Evolutionary conservation across 2,329 filamentous ascomycete species (phyloP).

Genomic region (Fusarium buharicum): DNA sequence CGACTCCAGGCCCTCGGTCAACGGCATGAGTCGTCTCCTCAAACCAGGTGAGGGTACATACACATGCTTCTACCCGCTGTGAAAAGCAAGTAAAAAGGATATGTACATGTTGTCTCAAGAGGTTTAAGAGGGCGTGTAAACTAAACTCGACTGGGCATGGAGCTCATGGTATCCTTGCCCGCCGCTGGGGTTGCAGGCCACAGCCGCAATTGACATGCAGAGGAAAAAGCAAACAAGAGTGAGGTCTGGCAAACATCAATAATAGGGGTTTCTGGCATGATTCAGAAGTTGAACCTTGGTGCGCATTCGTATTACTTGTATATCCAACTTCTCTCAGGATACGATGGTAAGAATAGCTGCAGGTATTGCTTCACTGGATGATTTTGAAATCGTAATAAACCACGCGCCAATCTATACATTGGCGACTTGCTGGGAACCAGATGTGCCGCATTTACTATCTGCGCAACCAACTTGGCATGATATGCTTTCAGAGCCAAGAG

Average conservation of each 20-base stretch:
- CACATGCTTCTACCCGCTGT: conserved; percentile 26
- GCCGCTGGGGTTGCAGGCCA: conserved; percentile 33
- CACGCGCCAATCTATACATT: too few relatives aligned
- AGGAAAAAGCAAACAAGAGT: conserved; percentile 17
- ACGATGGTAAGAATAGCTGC: too few relatives aligned
- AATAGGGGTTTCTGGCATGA: conserved; percentile 14
- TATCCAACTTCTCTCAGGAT: too few relatives aligned
- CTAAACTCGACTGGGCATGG: neutral
- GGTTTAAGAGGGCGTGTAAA: neutral
- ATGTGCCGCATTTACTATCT: neutral
- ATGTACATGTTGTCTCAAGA: neutral
- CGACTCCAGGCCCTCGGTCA: conserved; percentile 33
- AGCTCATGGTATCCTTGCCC: conserved; percentile 34
- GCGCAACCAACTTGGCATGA: conserved; percentile 19
- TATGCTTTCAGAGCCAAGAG: neutral
- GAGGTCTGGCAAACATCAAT: neutral
- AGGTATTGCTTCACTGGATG: too few relatives aligned
- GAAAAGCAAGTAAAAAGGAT: conserved; percentile 20
- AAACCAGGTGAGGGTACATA: conserved; percentile 13
- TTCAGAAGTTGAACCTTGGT: neutral
- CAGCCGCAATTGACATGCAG: conserved; percentile 28
- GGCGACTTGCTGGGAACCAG: too few relatives aligned
- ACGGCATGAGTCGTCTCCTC: conserved; percentile 18
- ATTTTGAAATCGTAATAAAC: too few relatives aligned
- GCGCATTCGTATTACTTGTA: too few relatives aligned